These are phyloP conservation scores for Beauveria australis DNA, from an alignment of 2,329 filamentous ascomycete species.

Conservation along the genomic window DNA sequence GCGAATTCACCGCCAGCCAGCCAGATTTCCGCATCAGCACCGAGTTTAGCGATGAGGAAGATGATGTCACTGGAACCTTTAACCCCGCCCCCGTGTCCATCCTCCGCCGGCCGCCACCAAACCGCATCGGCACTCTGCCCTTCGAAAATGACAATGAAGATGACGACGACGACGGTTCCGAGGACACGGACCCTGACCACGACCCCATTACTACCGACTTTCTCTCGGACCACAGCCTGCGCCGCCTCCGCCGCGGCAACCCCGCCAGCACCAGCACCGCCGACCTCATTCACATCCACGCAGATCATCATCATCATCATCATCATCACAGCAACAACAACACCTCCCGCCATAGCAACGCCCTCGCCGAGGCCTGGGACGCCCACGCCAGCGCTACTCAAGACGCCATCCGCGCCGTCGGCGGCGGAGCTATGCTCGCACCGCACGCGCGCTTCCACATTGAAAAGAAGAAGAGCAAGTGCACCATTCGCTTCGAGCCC, in stretches of 20 bases:
- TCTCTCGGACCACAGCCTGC: slow-evolving; percentile 13
- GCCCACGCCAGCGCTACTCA: slow-evolving; percentile 46
- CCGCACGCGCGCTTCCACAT: slow-evolving; percentile 81
- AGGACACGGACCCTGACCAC: slow-evolving; percentile 26
- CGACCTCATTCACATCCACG: not conserved
- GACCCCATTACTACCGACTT: slow-evolving; percentile 14
- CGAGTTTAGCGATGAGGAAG: slow-evolving; percentile 54
- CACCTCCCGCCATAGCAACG: slow-evolving; percentile 7
- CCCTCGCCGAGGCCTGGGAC: slow-evolving; percentile 31
- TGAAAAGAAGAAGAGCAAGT: slow-evolving; percentile 71
- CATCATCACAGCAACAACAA: not conserved
- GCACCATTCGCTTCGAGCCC: slow-evolving; percentile 78
- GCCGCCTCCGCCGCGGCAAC: slow-evolving; percentile 14
- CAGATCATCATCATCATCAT: slow-evolving; percentile 7
- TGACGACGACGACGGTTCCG: slow-evolving; percentile 23
- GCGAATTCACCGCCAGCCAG: slow-evolving; percentile 41
- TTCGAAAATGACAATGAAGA: slow-evolving; percentile 34
- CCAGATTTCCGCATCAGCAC: slow-evolving; percentile 48
- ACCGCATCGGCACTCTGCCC: slow-evolving; percentile 46
- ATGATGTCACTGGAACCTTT: slow-evolving; percentile 23
- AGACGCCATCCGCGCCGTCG: slow-evolving; percentile 47
- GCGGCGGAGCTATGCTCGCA: slow-evolving; percentile 49
- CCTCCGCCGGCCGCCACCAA: slow-evolving; percentile 33
- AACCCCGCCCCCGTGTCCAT: slow-evolving; percentile 2
- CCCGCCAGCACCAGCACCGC: not conserved